Evolutionary conservation across 2,329 filamentous ascomycete species (phyloP).

Genomic region (Dendryphion nanum): DNA sequence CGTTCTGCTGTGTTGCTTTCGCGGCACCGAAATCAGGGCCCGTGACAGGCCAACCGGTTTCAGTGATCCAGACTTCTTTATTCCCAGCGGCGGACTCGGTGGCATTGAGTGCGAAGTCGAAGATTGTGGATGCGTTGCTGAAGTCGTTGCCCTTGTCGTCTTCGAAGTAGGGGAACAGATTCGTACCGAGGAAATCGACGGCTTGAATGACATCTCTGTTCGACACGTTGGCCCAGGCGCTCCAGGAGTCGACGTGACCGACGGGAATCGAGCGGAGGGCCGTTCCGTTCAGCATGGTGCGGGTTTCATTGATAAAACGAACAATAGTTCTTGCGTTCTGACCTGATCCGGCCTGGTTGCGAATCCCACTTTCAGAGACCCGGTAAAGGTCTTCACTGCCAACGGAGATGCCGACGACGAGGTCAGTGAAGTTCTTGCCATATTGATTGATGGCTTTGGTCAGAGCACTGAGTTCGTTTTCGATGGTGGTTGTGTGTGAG

Average conservation of each 20-base stretch:
- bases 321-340: conserved; percentile 61
- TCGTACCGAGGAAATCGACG: conserved; percentile 37
- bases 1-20: conserved; percentile 28
- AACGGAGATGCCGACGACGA: conserved; percentile 37
- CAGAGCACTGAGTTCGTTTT: conserved; percentile 35
- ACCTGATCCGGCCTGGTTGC: conserved; percentile 62
- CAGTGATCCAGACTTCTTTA: conserved; percentile 40
- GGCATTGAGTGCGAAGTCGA: conserved; percentile 24
- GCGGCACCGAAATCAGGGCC: conserved; percentile 29
- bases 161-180: conserved; percentile 41
- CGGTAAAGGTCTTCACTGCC: conserved; percentile 62
- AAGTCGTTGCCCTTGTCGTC: conserved; percentile 29
- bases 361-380: conserved; percentile 63
- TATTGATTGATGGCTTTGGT: conserved; percentile 30
- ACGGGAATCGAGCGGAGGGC: conserved; percentile 52
- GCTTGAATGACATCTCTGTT: conserved; percentile 37
- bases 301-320: conserved; percentile 51
- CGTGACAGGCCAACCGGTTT: conserved; percentile 37
- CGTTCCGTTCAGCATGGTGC: conserved; percentile 59
- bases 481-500: conserved; percentile 53
- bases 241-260: conserved; percentile 41
- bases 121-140: conserved; percentile 43
- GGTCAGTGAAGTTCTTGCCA: conserved; percentile 52
- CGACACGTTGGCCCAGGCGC: conserved; percentile 33
- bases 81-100: conserved; percentile 29